Percentiles rank a stretch among this genome's conserved stretches.
Evolutionary conservation across 768 basidiomycete genomes (phyloP).

Genomic region (Amanita rimosa): DNA sequence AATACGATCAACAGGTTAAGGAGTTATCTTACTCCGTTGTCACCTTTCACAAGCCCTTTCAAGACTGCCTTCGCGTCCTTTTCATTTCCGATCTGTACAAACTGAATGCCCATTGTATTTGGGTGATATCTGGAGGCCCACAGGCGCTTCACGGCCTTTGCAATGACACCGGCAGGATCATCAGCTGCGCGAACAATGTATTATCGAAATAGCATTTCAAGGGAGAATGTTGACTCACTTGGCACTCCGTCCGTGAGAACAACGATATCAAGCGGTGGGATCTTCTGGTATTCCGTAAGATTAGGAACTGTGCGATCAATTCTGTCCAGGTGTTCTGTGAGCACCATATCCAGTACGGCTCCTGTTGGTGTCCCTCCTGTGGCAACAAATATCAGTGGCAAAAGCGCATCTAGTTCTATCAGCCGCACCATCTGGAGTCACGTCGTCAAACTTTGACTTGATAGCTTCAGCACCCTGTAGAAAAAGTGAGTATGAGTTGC

Average conservation of each 20-base stretch:
- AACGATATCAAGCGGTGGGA: slow-evolving; percentile 21
- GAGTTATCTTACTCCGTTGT: slow-evolving; percentile 16
- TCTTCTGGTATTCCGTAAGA: slow-evolving; percentile 10
- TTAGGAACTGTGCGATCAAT: slow-evolving; percentile 5
- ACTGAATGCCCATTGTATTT: slow-evolving; percentile 18
- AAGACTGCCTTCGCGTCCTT: slow-evolving; percentile 12
- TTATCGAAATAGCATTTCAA: neutral
- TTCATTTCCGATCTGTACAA: slow-evolving; percentile 23
- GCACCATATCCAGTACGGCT: slow-evolving; percentile 12
- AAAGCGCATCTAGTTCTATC: neutral
- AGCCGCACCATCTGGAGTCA: slow-evolving; percentile 10
- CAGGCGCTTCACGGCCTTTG: slow-evolving; percentile 14
- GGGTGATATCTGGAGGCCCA: neutral
- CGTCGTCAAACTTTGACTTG: slow-evolving; percentile 11
- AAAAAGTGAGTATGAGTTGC: neutral
- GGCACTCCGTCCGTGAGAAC: slow-evolving; percentile 22
- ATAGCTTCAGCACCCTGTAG: slow-evolving; percentile 13
- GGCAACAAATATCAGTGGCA: neutral
- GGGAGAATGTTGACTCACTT: slow-evolving; percentile 10
- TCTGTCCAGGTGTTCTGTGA: slow-evolving; percentile 14
- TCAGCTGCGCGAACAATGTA: slow-evolving; percentile 8
- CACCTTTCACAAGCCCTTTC: slow-evolving; percentile 15
- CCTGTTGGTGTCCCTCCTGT: slow-evolving; percentile 21
- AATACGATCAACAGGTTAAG: no score
- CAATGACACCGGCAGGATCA: slow-evolving; percentile 12